Evolutionary conservation across 116 monocot species (phyloP), one percentile per base, ranked within the genome.

Genomic region (Trichopus zeylanicus): DNA sequence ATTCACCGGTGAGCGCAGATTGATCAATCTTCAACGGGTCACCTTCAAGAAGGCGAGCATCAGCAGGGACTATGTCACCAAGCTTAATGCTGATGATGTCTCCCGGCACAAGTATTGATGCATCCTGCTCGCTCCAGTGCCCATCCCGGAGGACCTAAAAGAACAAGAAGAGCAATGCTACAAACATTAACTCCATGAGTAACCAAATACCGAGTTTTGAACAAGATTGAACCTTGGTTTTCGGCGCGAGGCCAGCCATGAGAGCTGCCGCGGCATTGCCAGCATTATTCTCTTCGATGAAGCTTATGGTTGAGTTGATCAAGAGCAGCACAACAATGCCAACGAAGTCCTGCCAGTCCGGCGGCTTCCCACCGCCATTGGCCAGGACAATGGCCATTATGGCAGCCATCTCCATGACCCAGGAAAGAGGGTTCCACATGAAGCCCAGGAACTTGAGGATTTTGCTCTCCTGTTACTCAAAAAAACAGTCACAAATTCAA

Each of bases 351-450:
- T 82, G 79, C 86, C 86, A 86, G 48, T 86, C 86, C 11, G 86
- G 86, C 24, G 81, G 68, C 60, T 75, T 67, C 29, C 79, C 75
- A 0, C 24, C 62, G 22, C 79, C 84, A 38, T 84, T 84, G 29
- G 82, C 82, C 39, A 79, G 57, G 16, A 67, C 87, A 38, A 87
- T 87, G 51, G 87, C 87, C 73, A 87, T 87, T 31, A 87, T 60
- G 1, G 87, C 87, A 7, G 87, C 87, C 49, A 70, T 66, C 54
- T 86, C 86, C 86, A 86, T 86, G 31, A 86, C 86, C 86, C 86
- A 86, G 19, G 86, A 86, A 0, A 87, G 73, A 15, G 87, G 87
- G 56, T 87, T 87, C 87, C 87, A 87, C 87, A 87, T 87, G 60
- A 87, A 87, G 7, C 82, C 82, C 63, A 87, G 51, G 59, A 87